A percentile compares a stretch with the other conserved stretches of the same genome.
Evolutionary conservation across 2,329 filamentous ascomycete genomes (phyloP).

Genomic region (Ophiostoma quercus): DNA sequence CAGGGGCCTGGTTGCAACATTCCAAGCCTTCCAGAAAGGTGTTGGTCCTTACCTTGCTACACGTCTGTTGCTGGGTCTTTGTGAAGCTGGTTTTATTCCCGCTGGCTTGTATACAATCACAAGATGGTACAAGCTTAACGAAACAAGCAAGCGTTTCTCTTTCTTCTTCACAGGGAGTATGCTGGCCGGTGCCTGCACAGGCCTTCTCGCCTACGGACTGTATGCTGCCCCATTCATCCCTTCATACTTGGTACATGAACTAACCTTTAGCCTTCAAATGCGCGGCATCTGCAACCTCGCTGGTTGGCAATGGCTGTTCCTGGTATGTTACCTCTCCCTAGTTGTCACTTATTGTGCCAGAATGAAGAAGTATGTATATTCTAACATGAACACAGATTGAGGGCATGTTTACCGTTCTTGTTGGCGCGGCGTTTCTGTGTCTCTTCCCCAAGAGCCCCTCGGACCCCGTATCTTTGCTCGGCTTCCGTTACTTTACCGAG

Average conservation of each 20-base stretch:
- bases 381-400: neutral
- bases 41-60: neutral
- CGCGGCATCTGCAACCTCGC: neutral
- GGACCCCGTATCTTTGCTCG: neutral
- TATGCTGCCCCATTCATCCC: neutral
- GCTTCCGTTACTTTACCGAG: neutral
- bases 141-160: constrained; percentile 44
- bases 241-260: neutral
- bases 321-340: neutral
- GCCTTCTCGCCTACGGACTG: constrained; percentile 24
- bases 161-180: constrained; percentile 43
- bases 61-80: constrained; percentile 35
- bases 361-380: no score
- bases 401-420: constrained; percentile 2
- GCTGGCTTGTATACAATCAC: constrained; percentile 45
- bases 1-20: neutral
- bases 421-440: neutral
- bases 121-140: constrained; percentile 43
- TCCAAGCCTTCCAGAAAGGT: neutral
- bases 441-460: neutral
- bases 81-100: constrained; percentile 44
- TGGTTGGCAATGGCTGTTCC: neutral
- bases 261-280: neutral
- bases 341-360: no score
- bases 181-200: constrained; percentile 34